phyloP scores from a whole-genome alignment of 2,329 filamentous ascomycete genomes.

The Catunica adiposa region DNA sequence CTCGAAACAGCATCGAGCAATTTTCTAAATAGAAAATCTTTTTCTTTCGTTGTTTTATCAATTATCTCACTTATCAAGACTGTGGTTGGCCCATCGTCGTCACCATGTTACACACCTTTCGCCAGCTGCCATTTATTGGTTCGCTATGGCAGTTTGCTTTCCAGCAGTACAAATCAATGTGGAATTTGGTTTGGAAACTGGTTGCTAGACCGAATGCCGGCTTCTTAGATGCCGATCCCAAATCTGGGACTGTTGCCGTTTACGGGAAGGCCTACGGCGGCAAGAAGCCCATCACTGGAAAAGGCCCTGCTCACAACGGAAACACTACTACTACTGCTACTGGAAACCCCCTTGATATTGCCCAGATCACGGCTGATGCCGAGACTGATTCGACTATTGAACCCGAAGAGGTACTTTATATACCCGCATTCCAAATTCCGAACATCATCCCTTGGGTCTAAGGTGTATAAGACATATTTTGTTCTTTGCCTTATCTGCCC shows the following conservation, averaged over 20 bases:
- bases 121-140: constrained; percentile 13
- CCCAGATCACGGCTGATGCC: constrained; percentile 3
- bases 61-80: neutral
- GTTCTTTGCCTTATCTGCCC: neutral
- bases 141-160: constrained; percentile 14
- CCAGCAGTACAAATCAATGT: constrained; percentile 15
- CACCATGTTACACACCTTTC: constrained; percentile 13
- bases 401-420: constrained; percentile 10
- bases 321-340: constrained; percentile 11
- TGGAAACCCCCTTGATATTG: constrained; percentile 7
- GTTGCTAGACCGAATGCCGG: constrained; percentile 13
- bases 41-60: neutral
- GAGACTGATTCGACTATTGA: constrained; percentile 6
- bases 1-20: too few relatives aligned
- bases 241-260: constrained; percentile 4
- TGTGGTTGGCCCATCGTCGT: neutral
- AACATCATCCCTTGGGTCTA: neutral
- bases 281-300: constrained; percentile 14
- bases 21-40: neutral
- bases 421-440: neutral
- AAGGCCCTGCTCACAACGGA: constrained; percentile 13
- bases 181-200: constrained; percentile 14
- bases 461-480: neutral
- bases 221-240: constrained; percentile 11
- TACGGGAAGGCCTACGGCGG: constrained; percentile 14